phyloP scores from a whole-genome alignment of 441 rosid genomes.

The Pelargonium myrrhifolium region DNA sequence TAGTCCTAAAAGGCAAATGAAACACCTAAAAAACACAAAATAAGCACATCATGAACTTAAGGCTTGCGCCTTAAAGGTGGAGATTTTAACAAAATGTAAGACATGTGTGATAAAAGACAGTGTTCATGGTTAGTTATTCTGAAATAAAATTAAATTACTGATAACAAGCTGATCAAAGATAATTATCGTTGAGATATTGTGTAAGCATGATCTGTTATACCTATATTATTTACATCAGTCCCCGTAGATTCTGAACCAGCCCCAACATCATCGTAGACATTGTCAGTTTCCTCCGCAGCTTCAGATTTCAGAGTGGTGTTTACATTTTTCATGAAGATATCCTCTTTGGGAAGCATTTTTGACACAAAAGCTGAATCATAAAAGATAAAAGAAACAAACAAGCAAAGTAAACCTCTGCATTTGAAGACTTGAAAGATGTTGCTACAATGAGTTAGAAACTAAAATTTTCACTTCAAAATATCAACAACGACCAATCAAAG shows the following conservation, averaged over 20 bases:
- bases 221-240: constrained; percentile 24
- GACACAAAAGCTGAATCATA: constrained; percentile 56
- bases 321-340: constrained; percentile 32
- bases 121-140: not conserved
- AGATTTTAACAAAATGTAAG: not conserved
- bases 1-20: too few species aligned
- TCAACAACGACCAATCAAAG: not conserved
- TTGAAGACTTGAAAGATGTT: not conserved
- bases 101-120: not conserved
- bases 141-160: not conserved
- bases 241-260: constrained; percentile 23
- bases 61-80: not conserved
- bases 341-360: constrained; percentile 49
- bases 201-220: constrained; percentile 23
- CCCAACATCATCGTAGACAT: constrained; percentile 13
- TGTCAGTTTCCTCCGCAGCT: constrained; percentile 24
- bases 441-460: too few species aligned
- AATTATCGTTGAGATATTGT: not conserved
- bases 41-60: too few species aligned
- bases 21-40: too few species aligned
- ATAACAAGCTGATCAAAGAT: not conserved
- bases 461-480: not conserved
- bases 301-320: constrained; percentile 35
- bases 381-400: not conserved
- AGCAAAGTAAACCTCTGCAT: not conserved